These are phyloP conservation scores for Neospermospora avenae DNA, from an alignment of 2,329 filamentous ascomycete genomes.

Conservation along the genomic window DNA sequence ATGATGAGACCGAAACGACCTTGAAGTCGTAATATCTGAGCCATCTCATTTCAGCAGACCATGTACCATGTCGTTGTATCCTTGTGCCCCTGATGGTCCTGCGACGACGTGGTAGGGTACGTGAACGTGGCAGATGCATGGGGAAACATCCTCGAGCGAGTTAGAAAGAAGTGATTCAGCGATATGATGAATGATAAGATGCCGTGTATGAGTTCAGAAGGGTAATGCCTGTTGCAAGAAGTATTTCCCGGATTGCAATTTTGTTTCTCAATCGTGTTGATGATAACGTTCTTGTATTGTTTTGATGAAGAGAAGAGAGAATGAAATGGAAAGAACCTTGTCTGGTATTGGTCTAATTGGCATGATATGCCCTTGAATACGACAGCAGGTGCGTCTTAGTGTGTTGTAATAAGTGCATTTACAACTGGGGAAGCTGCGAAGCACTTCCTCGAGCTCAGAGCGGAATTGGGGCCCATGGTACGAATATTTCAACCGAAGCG, in stretches of 20 bases:
- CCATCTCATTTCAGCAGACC: slow-evolving; percentile 8
- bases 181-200: slow-evolving; percentile 1
- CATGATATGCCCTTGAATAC: slow-evolving; percentile 6
- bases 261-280: slow-evolving; percentile 11
- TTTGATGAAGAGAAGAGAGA: slow-evolving; percentile 5
- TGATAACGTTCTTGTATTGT: slow-evolving; percentile 11
- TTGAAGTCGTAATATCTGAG: slow-evolving; percentile 13
- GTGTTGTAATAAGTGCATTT: slow-evolving; percentile 4
- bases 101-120: slow-evolving; percentile 5
- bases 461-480: slow-evolving; percentile 2
- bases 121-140: slow-evolving; percentile 5
- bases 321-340: slow-evolving; percentile 5
- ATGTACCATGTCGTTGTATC: slow-evolving; percentile 5
- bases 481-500: slow-evolving; percentile 5
- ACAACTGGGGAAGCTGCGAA: background rate
- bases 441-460: slow-evolving; percentile 3
- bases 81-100: slow-evolving; percentile 8
- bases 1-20: slow-evolving; percentile 14
- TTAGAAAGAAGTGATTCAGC: slow-evolving; percentile 8
- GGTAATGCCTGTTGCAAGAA: slow-evolving; percentile 6
- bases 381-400: slow-evolving; percentile 7
- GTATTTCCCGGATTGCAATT: slow-evolving; percentile 4
- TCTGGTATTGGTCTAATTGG: slow-evolving; percentile 5
- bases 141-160: slow-evolving; percentile 8
- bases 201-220: background rate